Base-by-base conservation (phyloP, 495 filamentous ascomycete species). In the Xeromyces bisporus region DNA sequence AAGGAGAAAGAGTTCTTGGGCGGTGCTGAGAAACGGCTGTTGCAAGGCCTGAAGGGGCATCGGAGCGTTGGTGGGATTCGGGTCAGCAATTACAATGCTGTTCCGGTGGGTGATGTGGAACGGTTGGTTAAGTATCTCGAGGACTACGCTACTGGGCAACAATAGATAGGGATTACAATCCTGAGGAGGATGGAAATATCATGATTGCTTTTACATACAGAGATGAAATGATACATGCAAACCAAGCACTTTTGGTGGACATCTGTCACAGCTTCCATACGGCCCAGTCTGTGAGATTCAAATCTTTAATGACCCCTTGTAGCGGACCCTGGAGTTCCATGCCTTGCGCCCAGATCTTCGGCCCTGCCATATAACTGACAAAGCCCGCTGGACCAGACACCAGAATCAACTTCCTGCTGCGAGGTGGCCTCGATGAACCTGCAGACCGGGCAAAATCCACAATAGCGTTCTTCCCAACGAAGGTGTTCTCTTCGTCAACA, bases 321-420 rank as follows among this genome's bases (percentile, higher is more conserved):
- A 76, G 38, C 7, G 62, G 62, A 2, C 81, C 87, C 42, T 87
- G 79, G 11, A 64, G 53, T 55, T 93, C 80, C 40, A 58, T 56
- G 4, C 84, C 83, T 29, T 62, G 60, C 3, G 63, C 64, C 73
- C 75, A 86, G 2, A 62, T 47, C 53, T 91, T 93, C 3, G 69
- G 63, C 3, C 87, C 87, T 5, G 79, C 80, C 55, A 77, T 77
- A 40, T 74, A 66, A 15, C 61, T 64, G 28, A 94, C 67, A 55
- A 96, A 97, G 10, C 89, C 86, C 25, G 89, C 81, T 0, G 89
- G 86, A 0, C 89, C 89, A 2, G 82, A 86, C 3, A 96, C 60
- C 29, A 92, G 55, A 16, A 94, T 57, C 26, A 91, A 39, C 34
- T 72, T 79, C 37, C 52, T 65, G 3, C 56, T 49, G 7, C 23